Base-by-base conservation (phyloP, 164 flowering plant genomes). In the Dillenia suffruticosa region DNA sequence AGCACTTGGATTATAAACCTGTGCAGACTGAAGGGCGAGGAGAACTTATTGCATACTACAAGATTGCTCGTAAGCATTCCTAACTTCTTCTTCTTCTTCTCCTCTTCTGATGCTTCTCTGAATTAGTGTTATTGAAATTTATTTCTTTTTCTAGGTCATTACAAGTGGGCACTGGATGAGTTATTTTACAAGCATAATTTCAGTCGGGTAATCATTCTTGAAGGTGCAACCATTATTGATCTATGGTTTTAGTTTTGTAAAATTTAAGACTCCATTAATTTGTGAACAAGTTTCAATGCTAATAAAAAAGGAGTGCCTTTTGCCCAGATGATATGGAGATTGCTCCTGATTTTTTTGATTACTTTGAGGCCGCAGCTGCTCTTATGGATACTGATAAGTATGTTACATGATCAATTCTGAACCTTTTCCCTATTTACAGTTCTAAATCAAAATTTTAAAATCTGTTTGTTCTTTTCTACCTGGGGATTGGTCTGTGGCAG, bases 311-410 rank as follows among this genome's bases (percentile, higher is more conserved):
- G 40, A 32, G 40, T 32, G 40, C 40, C 40, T 32, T 32, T 32
- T 32, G 40, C 6, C 40, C 87, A 92, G 98, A 92, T 88, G 98
- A 92, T 72, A 92, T 92, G 98, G 96, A 90, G 79, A 90, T 92
- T 67, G 86, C 98, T 9, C 88, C 93, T 3, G 96, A 92, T 70
- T 92, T 92, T 76, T 92, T 92, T 72, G 84, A 85, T 62, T 95
- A 88, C 76, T 95, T 95, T 72, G 97, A 88, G 77, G 96, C 96
- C 66, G 84, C 92, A 13, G 96, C 97, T 15, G 61, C 72, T 53
- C 82, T 92, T 40, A 87, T 92, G 61, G 96, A 92, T 51, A 83
- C 62, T 67, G 99, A 95, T 76, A 85, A 82, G 99, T 92, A 81
- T 69, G 90, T 65, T 47, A 12, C 15, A 2, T 63, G 49, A 46